phyloP scores from a whole-genome alignment of 2,329 filamentous ascomycete genomes.

The Tolypocladium ovalisporum region DNA sequence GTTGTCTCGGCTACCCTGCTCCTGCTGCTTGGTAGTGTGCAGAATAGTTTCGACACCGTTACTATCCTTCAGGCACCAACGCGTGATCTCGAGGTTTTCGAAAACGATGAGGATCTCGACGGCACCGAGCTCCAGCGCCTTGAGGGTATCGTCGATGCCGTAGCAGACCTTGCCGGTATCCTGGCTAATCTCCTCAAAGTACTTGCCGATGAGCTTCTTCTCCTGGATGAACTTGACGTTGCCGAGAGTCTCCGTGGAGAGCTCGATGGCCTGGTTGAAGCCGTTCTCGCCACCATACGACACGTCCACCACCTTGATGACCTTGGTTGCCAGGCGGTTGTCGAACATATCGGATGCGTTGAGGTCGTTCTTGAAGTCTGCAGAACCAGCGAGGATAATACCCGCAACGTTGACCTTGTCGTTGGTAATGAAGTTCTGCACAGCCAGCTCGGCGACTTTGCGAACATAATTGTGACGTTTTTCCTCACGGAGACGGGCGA shows the following conservation, averaged over 20 bases:
- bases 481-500: slow-evolving; percentile 97
- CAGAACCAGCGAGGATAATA: slow-evolving; percentile 88
- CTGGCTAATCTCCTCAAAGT: slow-evolving; percentile 98
- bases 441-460: slow-evolving; percentile 94
- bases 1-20: slow-evolving; percentile 60
- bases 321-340: slow-evolving; percentile 78
- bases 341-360: slow-evolving; percentile 98
- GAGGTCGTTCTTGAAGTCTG: slow-evolving; percentile 98
- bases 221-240: slow-evolving; percentile 99
- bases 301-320: slow-evolving; percentile 98
- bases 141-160: slow-evolving; percentile 93
- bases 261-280: slow-evolving; percentile 98
- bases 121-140: slow-evolving; percentile 90
- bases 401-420: slow-evolving; percentile 98
- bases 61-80: slow-evolving; percentile 79
- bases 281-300: slow-evolving; percentile 99
- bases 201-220: slow-evolving; percentile 98
- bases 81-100: slow-evolving; percentile 91
- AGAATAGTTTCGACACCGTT: slow-evolving; percentile 62
- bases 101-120: slow-evolving; percentile 93
- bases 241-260: slow-evolving; percentile 87
- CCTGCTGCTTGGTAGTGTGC: slow-evolving; percentile 74
- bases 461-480: slow-evolving; percentile 99
- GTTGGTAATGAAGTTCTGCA: slow-evolving; percentile 97
- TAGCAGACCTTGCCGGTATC: slow-evolving; percentile 97